Conservation (phyloP, 1,284 basidiomycete genomes). For the Fomes fomentarius region DNA sequence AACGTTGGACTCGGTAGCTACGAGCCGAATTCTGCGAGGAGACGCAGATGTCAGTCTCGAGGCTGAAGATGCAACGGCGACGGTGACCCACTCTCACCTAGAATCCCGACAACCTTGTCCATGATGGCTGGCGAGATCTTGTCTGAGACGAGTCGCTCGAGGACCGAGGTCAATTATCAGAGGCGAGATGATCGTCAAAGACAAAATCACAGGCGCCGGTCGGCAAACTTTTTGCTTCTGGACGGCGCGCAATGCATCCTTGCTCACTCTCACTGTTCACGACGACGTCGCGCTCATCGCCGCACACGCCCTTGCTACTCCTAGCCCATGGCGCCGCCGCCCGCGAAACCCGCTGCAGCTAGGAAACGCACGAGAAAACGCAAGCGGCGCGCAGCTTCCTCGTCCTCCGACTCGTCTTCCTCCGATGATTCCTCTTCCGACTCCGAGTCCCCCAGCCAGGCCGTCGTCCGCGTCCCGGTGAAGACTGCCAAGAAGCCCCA, state of each 20-base stretch:
- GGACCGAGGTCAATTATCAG: neutral
- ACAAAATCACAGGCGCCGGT: conserved; percentile 15
- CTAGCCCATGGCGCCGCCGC: conserved; percentile 25
- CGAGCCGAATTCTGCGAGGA: too few species aligned
- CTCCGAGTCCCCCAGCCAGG: conserved; percentile 19
- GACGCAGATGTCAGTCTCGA: neutral
- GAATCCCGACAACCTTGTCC: conserved; percentile 62
- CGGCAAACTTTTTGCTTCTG: conserved; percentile 15
- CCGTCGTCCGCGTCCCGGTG: conserved; percentile 17
- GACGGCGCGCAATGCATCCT: conserved; percentile 11
- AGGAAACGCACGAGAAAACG: conserved; percentile 43
- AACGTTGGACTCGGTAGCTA: too few species aligned
- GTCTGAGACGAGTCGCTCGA: too few species aligned
- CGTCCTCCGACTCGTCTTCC: conserved; percentile 38
- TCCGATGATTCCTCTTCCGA: conserved; percentile 33
- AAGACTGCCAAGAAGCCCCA: conserved; percentile 9
- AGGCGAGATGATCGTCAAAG: conserved; percentile 5
- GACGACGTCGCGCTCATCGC: neutral
- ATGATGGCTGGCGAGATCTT: conserved; percentile 33
- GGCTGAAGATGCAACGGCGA: neutral
- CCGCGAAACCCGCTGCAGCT: conserved; percentile 19
- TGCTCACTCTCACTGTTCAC: conserved; percentile 5
- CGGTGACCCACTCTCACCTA: conserved; percentile 62
- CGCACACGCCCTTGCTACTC: neutral
- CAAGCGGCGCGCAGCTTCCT: conserved; percentile 42